A percentile compares a stretch with the other conserved stretches of the same genome.
phyloP scores from a whole-genome alignment of 768 basidiomycete genomes.

The Hebeloma cylindrosporum region DNA sequence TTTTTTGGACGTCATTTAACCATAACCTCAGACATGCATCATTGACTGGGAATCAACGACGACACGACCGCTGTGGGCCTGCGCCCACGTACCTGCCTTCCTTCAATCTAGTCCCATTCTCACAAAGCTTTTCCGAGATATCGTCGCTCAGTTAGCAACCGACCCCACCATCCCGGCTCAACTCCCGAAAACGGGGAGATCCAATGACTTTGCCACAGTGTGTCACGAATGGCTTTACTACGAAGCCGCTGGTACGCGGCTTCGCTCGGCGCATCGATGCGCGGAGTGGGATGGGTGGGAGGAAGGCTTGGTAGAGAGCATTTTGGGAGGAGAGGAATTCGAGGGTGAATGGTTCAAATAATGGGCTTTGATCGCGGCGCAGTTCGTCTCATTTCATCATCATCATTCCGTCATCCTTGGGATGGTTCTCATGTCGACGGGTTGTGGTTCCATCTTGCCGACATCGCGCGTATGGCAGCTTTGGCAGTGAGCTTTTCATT shows the following conservation, averaged over 20 bases:
- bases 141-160: conserved; percentile 50
- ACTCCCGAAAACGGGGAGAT: conserved; percentile 17
- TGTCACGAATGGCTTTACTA: conserved; percentile 75
- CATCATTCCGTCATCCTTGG: too few species aligned
- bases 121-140: conserved; percentile 65
- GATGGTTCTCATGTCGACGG: too few species aligned
- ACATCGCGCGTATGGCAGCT: too few species aligned
- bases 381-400: too few species aligned
- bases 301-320: conserved; percentile 74
- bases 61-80: conserved; percentile 81
- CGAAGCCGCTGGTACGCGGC: conserved; percentile 61
- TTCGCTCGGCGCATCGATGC: conserved; percentile 78
- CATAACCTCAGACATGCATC: conserved; percentile 63
- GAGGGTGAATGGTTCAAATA: conserved; percentile 77
- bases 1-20: neutral
- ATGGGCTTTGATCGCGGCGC: too few species aligned
- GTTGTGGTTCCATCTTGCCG: too few species aligned
- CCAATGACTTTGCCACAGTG: conserved; percentile 29
- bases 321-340: conserved; percentile 68
- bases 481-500: too few species aligned
- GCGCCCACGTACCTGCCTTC: conserved; percentile 79
- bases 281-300: conserved; percentile 93
- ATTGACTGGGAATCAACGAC: conserved; percentile 95
- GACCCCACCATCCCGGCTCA: conserved; percentile 25
- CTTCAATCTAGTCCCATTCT: conserved; percentile 78